A percentile compares a stretch with the other conserved stretches of the same genome.
Evolutionary conservation across 1,284 basidiomycete genomes (phyloP).

Genomic region (Ceratobasidium sp.): DNA sequence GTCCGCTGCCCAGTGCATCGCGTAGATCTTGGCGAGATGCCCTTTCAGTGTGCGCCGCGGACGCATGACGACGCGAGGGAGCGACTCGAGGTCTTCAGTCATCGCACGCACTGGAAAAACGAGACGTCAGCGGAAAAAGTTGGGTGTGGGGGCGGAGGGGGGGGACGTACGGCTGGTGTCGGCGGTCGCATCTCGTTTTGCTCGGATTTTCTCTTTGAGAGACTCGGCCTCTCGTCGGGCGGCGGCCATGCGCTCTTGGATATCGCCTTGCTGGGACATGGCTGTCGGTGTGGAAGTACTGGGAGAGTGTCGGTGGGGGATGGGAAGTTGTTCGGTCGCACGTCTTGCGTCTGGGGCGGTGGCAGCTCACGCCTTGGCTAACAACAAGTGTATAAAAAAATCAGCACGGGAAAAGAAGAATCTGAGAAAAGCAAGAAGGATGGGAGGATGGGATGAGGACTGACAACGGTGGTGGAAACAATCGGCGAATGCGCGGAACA

Average conservation of each 20-base stretch:
- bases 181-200: constrained; percentile 93
- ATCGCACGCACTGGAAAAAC: constrained; percentile 83
- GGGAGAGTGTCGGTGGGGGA: not conserved
- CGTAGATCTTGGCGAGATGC: constrained; percentile 99
- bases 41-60: constrained; percentile 94
- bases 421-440: not conserved
- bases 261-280: constrained; percentile 84
- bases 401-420: not conserved
- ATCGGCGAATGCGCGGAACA: constrained; percentile 8
- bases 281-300: constrained; percentile 45
- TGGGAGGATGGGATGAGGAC: not conserved
- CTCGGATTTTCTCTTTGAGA: constrained; percentile 97
- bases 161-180: constrained; percentile 90
- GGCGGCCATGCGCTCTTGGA: constrained; percentile 92
- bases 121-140: constrained; percentile 48
- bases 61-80: constrained; percentile 96
- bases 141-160: not conserved
- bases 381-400: not conserved
- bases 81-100: constrained; percentile 94
- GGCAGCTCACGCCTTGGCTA: not conserved
- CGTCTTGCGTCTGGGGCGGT: not conserved
- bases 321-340: not conserved
- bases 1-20: constrained; percentile 99
- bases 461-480: constrained; percentile 40
- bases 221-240: constrained; percentile 96